Conservation (phyloP, 768 basidiomycete genomes). For the Amanita subjunquillea region DNA sequence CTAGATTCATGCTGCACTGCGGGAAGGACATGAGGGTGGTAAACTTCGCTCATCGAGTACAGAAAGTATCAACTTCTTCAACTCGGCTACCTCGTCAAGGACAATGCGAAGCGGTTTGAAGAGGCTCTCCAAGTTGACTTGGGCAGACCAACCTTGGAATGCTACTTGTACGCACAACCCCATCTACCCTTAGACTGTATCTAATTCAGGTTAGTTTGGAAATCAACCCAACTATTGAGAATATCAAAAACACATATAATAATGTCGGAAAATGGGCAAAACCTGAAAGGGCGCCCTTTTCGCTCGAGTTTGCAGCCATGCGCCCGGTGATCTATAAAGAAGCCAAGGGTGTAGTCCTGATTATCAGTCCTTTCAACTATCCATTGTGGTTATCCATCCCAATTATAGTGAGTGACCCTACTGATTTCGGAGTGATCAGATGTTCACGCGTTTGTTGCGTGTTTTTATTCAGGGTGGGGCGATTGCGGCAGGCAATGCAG, state of each 20-base stretch:
- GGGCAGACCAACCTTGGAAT: slow-evolving; percentile 51
- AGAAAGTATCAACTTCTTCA: slow-evolving; percentile 72
- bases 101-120: slow-evolving; percentile 54
- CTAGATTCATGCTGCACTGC: slow-evolving; percentile 48
- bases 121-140: slow-evolving; percentile 53
- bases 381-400: slow-evolving; percentile 50
- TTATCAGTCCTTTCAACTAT: slow-evolving; percentile 71
- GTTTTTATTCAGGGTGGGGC: slow-evolving; percentile 39
- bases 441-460: neutral
- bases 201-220: slow-evolving; percentile 41
- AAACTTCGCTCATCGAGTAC: slow-evolving; percentile 56
- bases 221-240: slow-evolving; percentile 39
- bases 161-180: slow-evolving; percentile 28
- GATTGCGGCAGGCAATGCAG: slow-evolving; percentile 69
- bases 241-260: slow-evolving; percentile 41
- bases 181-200: neutral
- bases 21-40: slow-evolving; percentile 50
- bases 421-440: neutral
- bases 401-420: slow-evolving; percentile 40
- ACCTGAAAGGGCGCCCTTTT: slow-evolving; percentile 46
- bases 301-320: slow-evolving; percentile 45
- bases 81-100: slow-evolving; percentile 63
- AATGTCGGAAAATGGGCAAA: slow-evolving; percentile 71
- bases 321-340: slow-evolving; percentile 61
- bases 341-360: slow-evolving; percentile 64